Evolutionary conservation across 2,329 filamentous ascomycete species (phyloP).

Genomic region (Ascocoryne sarcoides): DNA sequence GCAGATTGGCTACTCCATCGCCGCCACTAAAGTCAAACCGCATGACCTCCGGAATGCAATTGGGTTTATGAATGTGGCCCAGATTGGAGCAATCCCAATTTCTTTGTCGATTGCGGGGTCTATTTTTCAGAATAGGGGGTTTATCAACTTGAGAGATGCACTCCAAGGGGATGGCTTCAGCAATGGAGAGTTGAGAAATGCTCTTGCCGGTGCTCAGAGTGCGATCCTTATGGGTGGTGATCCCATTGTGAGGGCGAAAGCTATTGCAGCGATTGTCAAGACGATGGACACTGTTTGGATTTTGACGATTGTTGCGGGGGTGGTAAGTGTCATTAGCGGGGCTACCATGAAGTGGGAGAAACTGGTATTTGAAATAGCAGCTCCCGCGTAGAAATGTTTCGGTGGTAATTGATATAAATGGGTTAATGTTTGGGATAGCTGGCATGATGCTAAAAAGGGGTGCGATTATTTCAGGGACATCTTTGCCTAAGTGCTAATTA

Average conservation of each 20-base stretch:
- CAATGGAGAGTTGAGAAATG: constrained; percentile 17
- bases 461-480: too few species aligned
- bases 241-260: constrained; percentile 11
- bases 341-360: constrained; percentile 24
- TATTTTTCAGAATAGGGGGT: constrained; percentile 29
- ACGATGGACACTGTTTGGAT: constrained; percentile 24
- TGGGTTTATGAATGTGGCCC: constrained; percentile 29
- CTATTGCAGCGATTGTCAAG: constrained; percentile 22
- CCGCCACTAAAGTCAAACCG: constrained; percentile 26
- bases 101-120: constrained; percentile 28
- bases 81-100: constrained; percentile 27
- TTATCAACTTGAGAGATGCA: constrained; percentile 20
- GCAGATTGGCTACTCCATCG: constrained; percentile 29
- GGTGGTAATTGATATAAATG: too few species aligned
- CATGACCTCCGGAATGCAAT: constrained; percentile 25
- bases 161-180: constrained; percentile 14
- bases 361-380: too few species aligned
- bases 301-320: constrained; percentile 23
- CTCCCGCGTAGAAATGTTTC: too few species aligned
- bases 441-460: too few species aligned
- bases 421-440: too few species aligned
- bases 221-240: too few species aligned
- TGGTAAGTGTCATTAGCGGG: constrained; percentile 19
- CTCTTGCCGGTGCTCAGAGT: constrained; percentile 15
- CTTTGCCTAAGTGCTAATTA: too few species aligned